Base-by-base conservation (phyloP, 2,329 filamentous ascomycete species). In the Dryadomyces quercus-mongolicae region DNA sequence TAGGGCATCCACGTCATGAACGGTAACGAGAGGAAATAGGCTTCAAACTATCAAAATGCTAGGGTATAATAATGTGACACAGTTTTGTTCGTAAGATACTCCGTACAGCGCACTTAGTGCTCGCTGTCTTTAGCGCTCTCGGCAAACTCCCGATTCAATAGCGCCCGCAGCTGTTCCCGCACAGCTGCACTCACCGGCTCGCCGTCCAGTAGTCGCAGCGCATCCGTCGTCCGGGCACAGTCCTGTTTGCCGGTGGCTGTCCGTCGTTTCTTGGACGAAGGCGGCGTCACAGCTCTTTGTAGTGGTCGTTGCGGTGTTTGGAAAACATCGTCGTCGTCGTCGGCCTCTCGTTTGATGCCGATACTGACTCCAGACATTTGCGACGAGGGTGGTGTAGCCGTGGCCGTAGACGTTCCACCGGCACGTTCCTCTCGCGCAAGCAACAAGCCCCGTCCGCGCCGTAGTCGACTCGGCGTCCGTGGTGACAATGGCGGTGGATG, bases 191-290 rank as follows among this genome's bases (percentile, higher is more conserved):
- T 67, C 16, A 82, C 58, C 9, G 66, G 61, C 54, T 74, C 68
- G 45, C 65, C 67, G 15, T 66, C 65, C 1, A 85, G 70, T 5
- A 83, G 62, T 1, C 62, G 59, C 66, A 82, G 70, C 44, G 83
- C 69, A 50, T 79, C 70, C 4, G 68, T 62, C 1, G 70, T 71
- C 51, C 77, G 63, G 42, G 72, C 67, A 51, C 67, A 63, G 56
- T 65, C 63, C 12, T 18, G 42, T 43, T 9, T 15, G 16, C 25
- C 46, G 46, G 22, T n/a, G 18, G 49, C 22, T 4, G 51, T 31
- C 5, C 45, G 44, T 8, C 51, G 34, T 31, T 49, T 49, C 54
- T 56, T 56, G 8, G 45, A 21, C 46, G 54, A 50, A 12, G 31
- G 4, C 12, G 47, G 31, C 25, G 47, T n/a, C 38, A 42, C 38